A percentile compares a stretch with the other conserved stretches of the same genome.
These are phyloP conservation scores for Lignosus rhinocerotis DNA, from an alignment of 1,284 basidiomycete genomes.

Conservation along the genomic window DNA sequence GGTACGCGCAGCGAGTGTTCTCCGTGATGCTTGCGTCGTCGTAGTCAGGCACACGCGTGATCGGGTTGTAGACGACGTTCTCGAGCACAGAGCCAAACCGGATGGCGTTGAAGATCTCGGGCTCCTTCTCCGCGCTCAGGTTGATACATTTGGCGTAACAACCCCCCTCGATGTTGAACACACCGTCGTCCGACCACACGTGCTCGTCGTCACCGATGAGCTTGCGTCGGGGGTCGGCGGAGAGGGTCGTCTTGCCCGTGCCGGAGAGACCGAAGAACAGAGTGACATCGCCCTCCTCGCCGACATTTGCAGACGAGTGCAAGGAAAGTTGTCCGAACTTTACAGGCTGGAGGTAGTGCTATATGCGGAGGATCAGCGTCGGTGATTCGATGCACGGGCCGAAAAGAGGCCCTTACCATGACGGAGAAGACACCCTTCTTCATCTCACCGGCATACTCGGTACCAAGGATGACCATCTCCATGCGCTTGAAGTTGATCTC, in stretches of 20 bases:
- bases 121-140: conserved; percentile 95
- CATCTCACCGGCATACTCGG: conserved; percentile 99
- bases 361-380: conserved; percentile 22
- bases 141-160: conserved; percentile 99
- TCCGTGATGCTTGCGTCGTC: conserved; percentile 97
- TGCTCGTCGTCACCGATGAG: conserved; percentile 98
- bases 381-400: conserved; percentile 7
- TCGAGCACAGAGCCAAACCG: conserved; percentile 96
- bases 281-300: conserved; percentile 89
- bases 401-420: conserved; percentile 61
- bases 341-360: conserved; percentile 98
- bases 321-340: conserved; percentile 98
- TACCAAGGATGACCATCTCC: conserved; percentile 99
- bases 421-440: conserved; percentile 99
- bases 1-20: conserved; percentile 98
- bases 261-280: conserved; percentile 99
- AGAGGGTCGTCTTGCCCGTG: conserved; percentile 97
- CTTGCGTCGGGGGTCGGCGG: conserved; percentile 87
- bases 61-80: conserved; percentile 98
- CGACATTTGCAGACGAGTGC: conserved; percentile 99
- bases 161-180: conserved; percentile 99
- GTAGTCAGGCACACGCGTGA: conserved; percentile 87
- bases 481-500: conserved; percentile 99
- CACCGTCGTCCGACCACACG: conserved; percentile 96
- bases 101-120: conserved; percentile 97